Percentiles rank a stretch among this genome's conserved stretches.
phyloP scores from a whole-genome alignment of 371 early-diverging fungal species.

The Encephalitozoon intestinalis region DNA sequence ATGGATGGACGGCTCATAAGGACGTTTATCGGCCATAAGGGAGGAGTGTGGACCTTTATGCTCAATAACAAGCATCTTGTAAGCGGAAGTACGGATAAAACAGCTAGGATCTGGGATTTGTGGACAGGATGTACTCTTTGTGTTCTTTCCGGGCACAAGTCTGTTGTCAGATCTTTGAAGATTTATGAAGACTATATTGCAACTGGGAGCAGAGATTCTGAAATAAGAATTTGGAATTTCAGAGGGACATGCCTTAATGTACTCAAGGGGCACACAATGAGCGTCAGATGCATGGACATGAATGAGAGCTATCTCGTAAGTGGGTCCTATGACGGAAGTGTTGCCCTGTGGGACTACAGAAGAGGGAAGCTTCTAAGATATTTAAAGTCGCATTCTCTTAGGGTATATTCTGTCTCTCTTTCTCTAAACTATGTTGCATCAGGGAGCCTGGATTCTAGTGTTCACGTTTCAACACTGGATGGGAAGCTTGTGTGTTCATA shows the following conservation, averaged over 20 bases:
- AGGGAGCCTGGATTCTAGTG: conserved; percentile 44
- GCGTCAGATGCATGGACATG: conserved; percentile 83
- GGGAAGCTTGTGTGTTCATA: conserved; percentile 7
- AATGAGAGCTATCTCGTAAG: conserved; percentile 76
- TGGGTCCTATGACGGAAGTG: conserved; percentile 86
- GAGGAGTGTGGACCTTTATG: conserved; percentile 93
- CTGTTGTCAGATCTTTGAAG: conserved; percentile 82
- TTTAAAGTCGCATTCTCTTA: conserved; percentile 59
- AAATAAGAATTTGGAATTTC: conserved; percentile 55
- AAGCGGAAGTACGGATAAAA: conserved; percentile 90
- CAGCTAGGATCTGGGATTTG: conserved; percentile 87
- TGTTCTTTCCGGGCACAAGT: conserved; percentile 78
- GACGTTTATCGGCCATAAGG: conserved; percentile 75
- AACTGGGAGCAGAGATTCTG: conserved; percentile 59
- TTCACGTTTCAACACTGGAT: conserved; percentile 47
- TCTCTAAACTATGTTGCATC: conserved; percentile 37
- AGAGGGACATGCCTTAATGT: conserved; percentile 48
- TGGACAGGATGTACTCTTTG: conserved; percentile 73
- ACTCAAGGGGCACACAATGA: conserved; percentile 73
- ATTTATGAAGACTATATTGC: conserved; percentile 66
- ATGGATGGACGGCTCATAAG: conserved; percentile 64
- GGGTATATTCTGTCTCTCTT: conserved; percentile 79
- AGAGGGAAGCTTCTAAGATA: conserved; percentile 48
- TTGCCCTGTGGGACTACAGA: conserved; percentile 75
- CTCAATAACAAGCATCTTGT: conserved; percentile 75